Evolutionary conservation across 1,139 yeast genomes (phyloP).

Genomic region (Lodderomyces oxycetoniae): DNA sequence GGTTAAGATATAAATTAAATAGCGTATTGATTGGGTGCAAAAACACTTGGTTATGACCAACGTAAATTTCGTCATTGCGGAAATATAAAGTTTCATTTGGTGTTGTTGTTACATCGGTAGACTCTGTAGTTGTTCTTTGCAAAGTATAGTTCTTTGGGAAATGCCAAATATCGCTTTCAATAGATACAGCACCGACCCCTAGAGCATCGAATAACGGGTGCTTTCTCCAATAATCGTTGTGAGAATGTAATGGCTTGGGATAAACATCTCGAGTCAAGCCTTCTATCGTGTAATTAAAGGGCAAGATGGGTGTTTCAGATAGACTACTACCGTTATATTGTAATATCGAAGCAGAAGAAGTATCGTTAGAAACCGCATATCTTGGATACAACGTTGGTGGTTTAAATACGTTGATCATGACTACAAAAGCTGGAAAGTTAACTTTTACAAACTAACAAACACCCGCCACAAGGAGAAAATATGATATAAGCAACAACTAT

Average conservation of each 20-base stretch:
- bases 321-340: conserved; percentile 11
- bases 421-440: conserved; percentile 1
- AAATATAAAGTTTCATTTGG: conserved; percentile 20
- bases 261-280: conserved; percentile 46
- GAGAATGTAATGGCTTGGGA: conserved; percentile 58
- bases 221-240: conserved; percentile 71
- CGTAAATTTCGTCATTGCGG: conserved; percentile 44
- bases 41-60: conserved; percentile 58
- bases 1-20: conserved; percentile 49
- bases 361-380: conserved; percentile 1
- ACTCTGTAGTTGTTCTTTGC: conserved; percentile 21
- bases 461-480: too few species aligned
- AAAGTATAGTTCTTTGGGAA: conserved; percentile 28
- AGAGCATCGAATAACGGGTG: conserved; percentile 62
- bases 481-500: too few species aligned
- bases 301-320: conserved; percentile 12
- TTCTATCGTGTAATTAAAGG: conserved; percentile 22
- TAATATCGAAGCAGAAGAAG: conserved; percentile 1
- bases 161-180: conserved; percentile 72
- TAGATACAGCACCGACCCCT: conserved; percentile 52
- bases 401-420: conserved; percentile 14
- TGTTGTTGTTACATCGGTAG: conserved; percentile 18
- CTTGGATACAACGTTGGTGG: conserved; percentile 8
- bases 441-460: too few species aligned
- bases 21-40: conserved; percentile 45